Percentiles rank a stretch among this genome's conserved stretches.
Conservation (phyloP, 225 moss, liverwort and hornwort genomes). For the Bryum argenteum region DNA sequence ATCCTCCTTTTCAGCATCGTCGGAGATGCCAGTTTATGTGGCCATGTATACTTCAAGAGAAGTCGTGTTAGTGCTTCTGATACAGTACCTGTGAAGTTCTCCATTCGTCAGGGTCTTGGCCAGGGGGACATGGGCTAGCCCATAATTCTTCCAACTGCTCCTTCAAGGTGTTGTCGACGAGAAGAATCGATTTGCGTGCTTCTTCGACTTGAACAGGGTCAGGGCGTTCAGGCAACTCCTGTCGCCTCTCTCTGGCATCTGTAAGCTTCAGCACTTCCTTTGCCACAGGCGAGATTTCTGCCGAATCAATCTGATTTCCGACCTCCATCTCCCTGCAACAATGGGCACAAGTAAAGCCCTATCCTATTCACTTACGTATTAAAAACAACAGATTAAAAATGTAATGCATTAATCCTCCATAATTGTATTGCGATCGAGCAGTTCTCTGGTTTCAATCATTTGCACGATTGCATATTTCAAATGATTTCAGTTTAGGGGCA, state of each 20-base stretch:
- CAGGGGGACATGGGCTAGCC: conserved; percentile 29
- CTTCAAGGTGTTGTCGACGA: conserved; percentile 31
- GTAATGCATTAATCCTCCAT: too few relatives aligned
- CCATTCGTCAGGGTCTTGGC: conserved; percentile 38
- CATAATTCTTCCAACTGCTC: conserved; percentile 30
- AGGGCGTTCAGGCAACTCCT: conserved; percentile 45
- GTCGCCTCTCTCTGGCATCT: conserved; percentile 37
- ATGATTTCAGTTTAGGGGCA: too few relatives aligned
- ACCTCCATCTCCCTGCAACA: conserved; percentile 36
- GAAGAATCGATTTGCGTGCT: conserved; percentile 41
- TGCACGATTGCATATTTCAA: too few relatives aligned
- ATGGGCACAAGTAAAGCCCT: background rate
- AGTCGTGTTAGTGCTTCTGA: background rate
- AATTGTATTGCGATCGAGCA: too few relatives aligned
- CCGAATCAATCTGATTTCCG: conserved; percentile 26
- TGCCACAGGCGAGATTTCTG: conserved; percentile 28
- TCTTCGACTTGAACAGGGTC: conserved; percentile 57
- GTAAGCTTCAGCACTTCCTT: conserved; percentile 46
- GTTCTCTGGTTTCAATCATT: too few relatives aligned
- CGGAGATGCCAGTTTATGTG: too few relatives aligned
- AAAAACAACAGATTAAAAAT: too few relatives aligned
- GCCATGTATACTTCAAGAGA: too few relatives aligned
- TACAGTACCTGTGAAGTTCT: conserved; percentile 37
- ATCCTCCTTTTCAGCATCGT: background rate
- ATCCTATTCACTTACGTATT: background rate